These are phyloP conservation scores for Oryza glaberrima DNA, from an alignment of 176 grass and related monocot genomes.

Conservation along the genomic window DNA sequence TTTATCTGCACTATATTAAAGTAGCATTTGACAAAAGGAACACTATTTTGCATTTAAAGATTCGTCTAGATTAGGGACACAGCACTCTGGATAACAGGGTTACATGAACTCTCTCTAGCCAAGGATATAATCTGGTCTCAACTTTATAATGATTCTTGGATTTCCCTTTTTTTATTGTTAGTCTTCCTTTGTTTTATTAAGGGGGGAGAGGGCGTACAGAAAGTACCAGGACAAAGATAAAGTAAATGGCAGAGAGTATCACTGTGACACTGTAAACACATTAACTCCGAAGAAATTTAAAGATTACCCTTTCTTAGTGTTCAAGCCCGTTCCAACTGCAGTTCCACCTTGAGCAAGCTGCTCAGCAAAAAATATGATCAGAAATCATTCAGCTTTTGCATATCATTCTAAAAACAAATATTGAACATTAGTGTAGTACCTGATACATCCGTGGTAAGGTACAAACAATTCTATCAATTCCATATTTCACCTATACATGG, in stretches of 20 bases:
- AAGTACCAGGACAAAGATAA: not conserved
- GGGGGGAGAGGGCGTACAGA: not conserved
- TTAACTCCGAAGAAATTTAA: not conserved
- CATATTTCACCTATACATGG: constrained; percentile 86
- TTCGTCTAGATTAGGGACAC: constrained; percentile 14
- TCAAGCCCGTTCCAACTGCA: constrained; percentile 97
- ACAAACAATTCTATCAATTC: constrained; percentile 72
- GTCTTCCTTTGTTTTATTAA: not conserved
- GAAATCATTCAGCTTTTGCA: constrained; percentile 13
- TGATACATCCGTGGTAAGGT: constrained; percentile 92
- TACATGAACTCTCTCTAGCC: constrained; percentile 1
- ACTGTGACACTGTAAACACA: not conserved
- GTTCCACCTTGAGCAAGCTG: constrained; percentile 99
- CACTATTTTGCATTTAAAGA: constrained; percentile 18
- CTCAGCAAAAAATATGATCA: constrained; percentile 35
- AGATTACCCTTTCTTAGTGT: constrained; percentile 93
- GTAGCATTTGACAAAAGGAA: constrained; percentile 21
- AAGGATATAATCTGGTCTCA: not conserved
- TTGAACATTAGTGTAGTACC: constrained; percentile 55
- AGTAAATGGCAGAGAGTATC: not conserved
- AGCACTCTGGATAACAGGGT: not conserved
- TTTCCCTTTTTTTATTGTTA: not conserved
- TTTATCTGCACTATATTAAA: not conserved
- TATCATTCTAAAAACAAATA: constrained; percentile 34
- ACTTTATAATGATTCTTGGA: not conserved